phyloP scores from a whole-genome alignment of 2,329 filamentous ascomycete species.

The Thelonectria rubi region DNA sequence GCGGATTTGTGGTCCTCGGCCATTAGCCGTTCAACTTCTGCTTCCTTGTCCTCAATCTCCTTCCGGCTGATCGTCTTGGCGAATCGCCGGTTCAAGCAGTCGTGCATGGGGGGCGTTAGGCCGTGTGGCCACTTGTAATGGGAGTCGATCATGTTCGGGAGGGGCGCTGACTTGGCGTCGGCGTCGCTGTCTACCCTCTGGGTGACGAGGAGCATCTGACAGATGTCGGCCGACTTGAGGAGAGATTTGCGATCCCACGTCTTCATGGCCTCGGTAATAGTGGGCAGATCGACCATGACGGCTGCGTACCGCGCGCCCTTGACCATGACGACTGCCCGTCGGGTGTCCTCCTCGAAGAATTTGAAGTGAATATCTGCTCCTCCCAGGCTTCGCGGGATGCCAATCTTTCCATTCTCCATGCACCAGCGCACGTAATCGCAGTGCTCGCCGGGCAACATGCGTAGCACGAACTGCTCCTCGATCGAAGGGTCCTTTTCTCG shows the following conservation, averaged over 20 bases:
- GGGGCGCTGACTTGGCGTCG: conserved; percentile 71
- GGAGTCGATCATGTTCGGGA: conserved; percentile 76
- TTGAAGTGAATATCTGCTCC: conserved; percentile 83
- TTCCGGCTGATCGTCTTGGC: conserved; percentile 83
- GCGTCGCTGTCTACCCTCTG: conserved; percentile 71
- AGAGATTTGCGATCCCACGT: conserved; percentile 89
- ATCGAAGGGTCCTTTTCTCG: conserved; percentile 86
- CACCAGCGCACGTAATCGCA: conserved; percentile 82
- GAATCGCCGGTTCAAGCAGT: conserved; percentile 83
- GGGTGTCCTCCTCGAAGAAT: conserved; percentile 78
- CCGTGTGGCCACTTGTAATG: conserved; percentile 84
- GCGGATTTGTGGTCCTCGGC: conserved; percentile 71
- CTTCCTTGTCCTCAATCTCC: conserved; percentile 86
- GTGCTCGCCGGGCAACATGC: conserved; percentile 87
- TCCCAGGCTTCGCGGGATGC: conserved; percentile 67
- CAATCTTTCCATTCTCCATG: conserved; percentile 81
- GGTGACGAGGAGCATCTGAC: conserved; percentile 87
- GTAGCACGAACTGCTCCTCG: conserved; percentile 88
- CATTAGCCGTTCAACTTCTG: conserved; percentile 78
- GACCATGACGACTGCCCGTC: conserved; percentile 77
- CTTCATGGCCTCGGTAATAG: conserved; percentile 90
- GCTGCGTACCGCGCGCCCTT: conserved; percentile 78
- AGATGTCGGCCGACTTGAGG: conserved; percentile 89
- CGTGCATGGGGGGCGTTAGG: conserved; percentile 87
- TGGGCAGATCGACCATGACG: conserved; percentile 83